A percentile compares a stretch with the other conserved stretches of the same genome.
phyloP scores from a whole-genome alignment of 306 rosid genomes.

The Prunus campanulata region DNA sequence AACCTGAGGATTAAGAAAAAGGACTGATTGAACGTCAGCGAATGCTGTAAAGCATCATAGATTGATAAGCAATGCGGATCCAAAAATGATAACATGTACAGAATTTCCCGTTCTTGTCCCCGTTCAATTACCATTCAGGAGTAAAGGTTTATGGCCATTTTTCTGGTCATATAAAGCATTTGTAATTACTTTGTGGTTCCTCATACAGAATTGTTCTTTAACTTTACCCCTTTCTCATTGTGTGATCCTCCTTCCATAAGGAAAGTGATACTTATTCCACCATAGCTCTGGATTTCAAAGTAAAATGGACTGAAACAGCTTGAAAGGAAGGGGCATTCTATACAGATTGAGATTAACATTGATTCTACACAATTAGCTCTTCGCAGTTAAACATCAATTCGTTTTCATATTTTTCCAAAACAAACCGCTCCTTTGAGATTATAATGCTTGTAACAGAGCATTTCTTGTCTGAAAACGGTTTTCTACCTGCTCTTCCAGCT shows the following conservation, averaged over 20 bases:
- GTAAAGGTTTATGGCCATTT: too few relatives aligned
- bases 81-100: too few relatives aligned
- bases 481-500: constrained; percentile 92
- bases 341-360: constrained; percentile 3
- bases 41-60: too few relatives aligned
- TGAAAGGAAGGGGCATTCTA: neutral
- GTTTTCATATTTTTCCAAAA: constrained; percentile 77
- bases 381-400: constrained; percentile 70
- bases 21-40: neutral
- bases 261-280: neutral
- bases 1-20: neutral
- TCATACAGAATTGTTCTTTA: too few relatives aligned
- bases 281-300: neutral
- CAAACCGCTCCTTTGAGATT: constrained; percentile 71
- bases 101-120: too few relatives aligned
- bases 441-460: constrained; percentile 72
- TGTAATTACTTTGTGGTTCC: too few relatives aligned
- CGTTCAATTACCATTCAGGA: too few relatives aligned
- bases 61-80: too few relatives aligned
- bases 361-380: constrained; percentile 45
- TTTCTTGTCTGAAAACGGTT: constrained; percentile 70
- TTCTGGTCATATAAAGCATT: too few relatives aligned
- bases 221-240: neutral
- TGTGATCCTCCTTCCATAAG: neutral
- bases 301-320: neutral